These are phyloP conservation scores for Sporothrix globosa DNA, from an alignment of 2,329 filamentous ascomycete genomes.

Conservation along the genomic window DNA sequence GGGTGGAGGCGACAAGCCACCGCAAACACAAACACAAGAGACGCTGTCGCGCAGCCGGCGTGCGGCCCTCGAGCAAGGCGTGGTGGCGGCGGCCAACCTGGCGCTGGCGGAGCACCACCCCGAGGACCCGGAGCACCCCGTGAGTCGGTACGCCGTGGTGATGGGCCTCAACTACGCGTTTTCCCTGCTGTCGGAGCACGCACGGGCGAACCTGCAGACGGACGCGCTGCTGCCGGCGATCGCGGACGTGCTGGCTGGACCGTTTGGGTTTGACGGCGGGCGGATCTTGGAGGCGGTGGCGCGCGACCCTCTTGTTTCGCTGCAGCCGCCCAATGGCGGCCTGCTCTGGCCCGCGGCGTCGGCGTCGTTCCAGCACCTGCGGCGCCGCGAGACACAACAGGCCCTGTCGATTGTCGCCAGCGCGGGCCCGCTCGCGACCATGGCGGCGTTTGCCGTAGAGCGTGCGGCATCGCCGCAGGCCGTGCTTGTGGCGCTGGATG, in stretches of 20 bases:
- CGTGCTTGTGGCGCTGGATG: constrained; percentile 52
- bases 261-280: constrained; percentile 74
- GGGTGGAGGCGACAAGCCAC: constrained; percentile 57
- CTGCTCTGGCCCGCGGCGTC: constrained; percentile 68
- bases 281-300: constrained; percentile 74
- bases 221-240: constrained; percentile 71
- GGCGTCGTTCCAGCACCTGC: constrained; percentile 62
- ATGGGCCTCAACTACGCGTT: constrained; percentile 79
- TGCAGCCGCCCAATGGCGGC: constrained; percentile 36
- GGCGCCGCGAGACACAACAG: constrained; percentile 55
- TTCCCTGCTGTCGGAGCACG: constrained; percentile 65
- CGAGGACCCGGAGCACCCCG: constrained; percentile 45
- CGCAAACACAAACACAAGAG: constrained; percentile 45
- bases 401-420: constrained; percentile 56
- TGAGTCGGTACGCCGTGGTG: constrained; percentile 59
- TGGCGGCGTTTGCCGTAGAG: constrained; percentile 67
- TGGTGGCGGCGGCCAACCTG: constrained; percentile 76
- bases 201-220: constrained; percentile 64
- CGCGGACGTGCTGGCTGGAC: constrained; percentile 67
- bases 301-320: constrained; percentile 51
- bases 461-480: constrained; percentile 44
- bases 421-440: constrained; percentile 67
- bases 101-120: constrained; percentile 53
- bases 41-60: constrained; percentile 67
- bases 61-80: constrained; percentile 69